These are phyloP conservation scores for Gelatoporia subvermispora DNA, from an alignment of 768 basidiomycete genomes.

Conservation along the genomic window DNA sequence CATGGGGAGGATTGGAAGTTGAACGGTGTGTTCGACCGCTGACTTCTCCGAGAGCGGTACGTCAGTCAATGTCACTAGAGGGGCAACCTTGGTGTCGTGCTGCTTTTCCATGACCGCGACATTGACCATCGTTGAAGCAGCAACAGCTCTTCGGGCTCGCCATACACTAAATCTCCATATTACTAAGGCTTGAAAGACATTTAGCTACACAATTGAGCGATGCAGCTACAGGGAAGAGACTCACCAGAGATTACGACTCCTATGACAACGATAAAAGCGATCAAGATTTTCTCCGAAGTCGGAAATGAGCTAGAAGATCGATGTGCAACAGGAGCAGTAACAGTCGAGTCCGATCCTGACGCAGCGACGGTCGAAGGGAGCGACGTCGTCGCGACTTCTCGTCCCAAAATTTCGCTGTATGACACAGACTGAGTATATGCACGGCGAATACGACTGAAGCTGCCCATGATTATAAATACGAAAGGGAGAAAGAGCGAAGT, in stretches of 20 bases:
- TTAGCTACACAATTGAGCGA: too few relatives aligned
- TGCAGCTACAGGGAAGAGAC: neutral
- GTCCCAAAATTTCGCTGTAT: constrained; percentile 1
- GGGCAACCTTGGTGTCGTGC: neutral
- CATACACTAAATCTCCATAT: constrained; percentile 17
- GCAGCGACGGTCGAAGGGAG: constrained; percentile 2
- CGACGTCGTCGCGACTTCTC: neutral
- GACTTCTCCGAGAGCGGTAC: constrained; percentile 1
- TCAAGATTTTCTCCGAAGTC: constrained; percentile 9
- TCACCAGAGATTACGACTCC: constrained; percentile 15
- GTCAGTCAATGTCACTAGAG: neutral
- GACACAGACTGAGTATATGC: constrained; percentile 1
- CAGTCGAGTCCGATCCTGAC: neutral
- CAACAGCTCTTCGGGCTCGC: constrained; percentile 9
- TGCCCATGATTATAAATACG: constrained; percentile 9
- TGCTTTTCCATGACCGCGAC: constrained; percentile 8
- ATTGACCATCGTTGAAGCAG: constrained; percentile 11
- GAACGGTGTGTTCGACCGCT: neutral
- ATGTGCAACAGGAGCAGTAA: neutral
- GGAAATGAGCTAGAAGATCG: constrained; percentile 8
- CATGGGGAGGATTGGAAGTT: constrained; percentile 12
- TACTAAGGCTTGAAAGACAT: constrained; percentile 6
- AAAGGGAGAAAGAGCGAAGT: constrained; percentile 7
- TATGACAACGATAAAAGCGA: constrained; percentile 13
- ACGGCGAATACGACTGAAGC: constrained; percentile 3